Evolutionary conservation across 345 rosid genomes (phyloP), one percentile per base, ranked within the genome.

Genomic region (Excoecaria agallocha): DNA sequence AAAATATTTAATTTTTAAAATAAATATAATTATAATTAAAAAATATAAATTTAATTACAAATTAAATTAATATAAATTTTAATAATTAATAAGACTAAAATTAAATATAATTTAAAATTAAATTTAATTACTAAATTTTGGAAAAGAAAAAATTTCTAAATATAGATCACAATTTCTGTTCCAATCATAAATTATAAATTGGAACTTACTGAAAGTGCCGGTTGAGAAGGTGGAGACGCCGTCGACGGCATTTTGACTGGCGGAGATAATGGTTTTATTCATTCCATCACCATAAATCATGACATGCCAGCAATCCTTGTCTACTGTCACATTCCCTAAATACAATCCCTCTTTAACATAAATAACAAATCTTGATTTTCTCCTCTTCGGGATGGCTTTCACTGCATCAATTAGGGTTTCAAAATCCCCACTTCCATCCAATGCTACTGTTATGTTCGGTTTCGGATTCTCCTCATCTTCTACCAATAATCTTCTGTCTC

Each of bases 271-370:
- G 17, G 84, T 83, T 74, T 75, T 79, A 39, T 67, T 46, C 84
- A 77, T 83, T 37, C 89, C 89, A 73, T 84, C 87, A 10, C 87
- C 85, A 66, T 78, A 80, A 39, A 86, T 68, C 83, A 82, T 76
- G 41, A 84, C 76, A 68, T 86, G 82, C 85, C 84, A 80, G 1
- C 12, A 24, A 41, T 70, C 66, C 19, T 62, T 45, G 2, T 25
- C 73, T 7, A 84, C 46, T 0, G 48, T 76, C 71, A 83, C 83
- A 46, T 86, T 77, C 81, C 79, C 86, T 6, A 63, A 73, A 39
- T 78, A 81, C 1, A 68, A 66, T 1, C 89, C 87, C 41, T 79
- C 80, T 63, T 86, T 86, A 0, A 84, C 78, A 22, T 81, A 74
- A 7, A 77, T 73, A 13, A 79, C 68, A 38, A 76, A 76, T 74